Conservation (phyloP, 805 yeast species). For the Pichia deserticola region DNA sequence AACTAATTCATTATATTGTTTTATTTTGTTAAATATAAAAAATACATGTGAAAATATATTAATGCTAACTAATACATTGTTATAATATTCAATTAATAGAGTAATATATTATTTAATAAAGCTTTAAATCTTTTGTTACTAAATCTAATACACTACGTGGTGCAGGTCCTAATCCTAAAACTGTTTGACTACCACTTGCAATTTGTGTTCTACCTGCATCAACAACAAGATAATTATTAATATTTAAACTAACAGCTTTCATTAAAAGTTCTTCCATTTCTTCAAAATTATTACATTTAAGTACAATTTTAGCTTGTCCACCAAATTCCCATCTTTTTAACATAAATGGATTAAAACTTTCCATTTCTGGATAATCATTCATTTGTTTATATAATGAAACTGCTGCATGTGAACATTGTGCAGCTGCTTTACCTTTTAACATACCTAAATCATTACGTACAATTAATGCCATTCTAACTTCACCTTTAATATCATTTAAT, state of each 20-base stretch:
- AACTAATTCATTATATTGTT: too few relatives aligned
- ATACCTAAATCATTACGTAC: conserved; percentile 84
- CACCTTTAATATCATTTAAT: conserved; percentile 66
- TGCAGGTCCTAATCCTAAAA: conserved; percentile 96
- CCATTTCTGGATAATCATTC: conserved; percentile 38
- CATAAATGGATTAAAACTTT: conserved; percentile 53
- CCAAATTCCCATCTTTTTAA: conserved; percentile 67
- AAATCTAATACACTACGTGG: conserved; percentile 74
- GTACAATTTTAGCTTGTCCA: conserved; percentile 93
- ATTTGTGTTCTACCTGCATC: conserved; percentile 98
- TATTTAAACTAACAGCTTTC: conserved; percentile 68
- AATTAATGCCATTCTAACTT: conserved; percentile 77
- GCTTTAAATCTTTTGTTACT: conserved; percentile 70
- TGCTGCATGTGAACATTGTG: conserved; percentile 98
- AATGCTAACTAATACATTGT: too few relatives aligned
- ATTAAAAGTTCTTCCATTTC: conserved; percentile 73
- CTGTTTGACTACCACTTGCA: conserved; percentile 94
- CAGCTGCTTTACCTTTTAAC: conserved; percentile 95
- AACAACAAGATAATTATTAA: conserved; percentile 74
- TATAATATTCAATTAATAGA: too few relatives aligned
- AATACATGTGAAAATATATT: too few relatives aligned
- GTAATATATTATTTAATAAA: conserved; percentile 39
- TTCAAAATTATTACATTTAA: conserved; percentile 64
- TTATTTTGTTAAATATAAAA: too few relatives aligned
- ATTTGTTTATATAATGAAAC: conserved; percentile 75